A percentile compares a stretch with the other conserved stretches of the same genome.
These are phyloP conservation scores for Hypsizygus marmoreus DNA, from an alignment of 768 basidiomycete genomes.

Conservation along the genomic window DNA sequence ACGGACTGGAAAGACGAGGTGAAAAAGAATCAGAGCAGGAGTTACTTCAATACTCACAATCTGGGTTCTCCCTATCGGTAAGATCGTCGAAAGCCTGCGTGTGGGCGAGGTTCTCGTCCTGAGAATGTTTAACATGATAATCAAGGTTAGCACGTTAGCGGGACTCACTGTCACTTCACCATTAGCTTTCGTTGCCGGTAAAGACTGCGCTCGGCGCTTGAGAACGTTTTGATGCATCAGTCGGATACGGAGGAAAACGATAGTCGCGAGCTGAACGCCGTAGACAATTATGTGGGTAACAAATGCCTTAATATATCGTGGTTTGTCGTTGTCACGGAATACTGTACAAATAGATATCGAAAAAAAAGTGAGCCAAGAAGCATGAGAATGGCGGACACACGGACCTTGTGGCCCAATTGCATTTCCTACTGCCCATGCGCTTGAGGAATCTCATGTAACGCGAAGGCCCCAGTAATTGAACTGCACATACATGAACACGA, in stretches of 20 bases:
- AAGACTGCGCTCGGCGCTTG: constrained; percentile 39
- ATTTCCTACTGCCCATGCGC: constrained; percentile 54
- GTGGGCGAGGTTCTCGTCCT: constrained; percentile 37
- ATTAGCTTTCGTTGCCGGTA: constrained; percentile 27
- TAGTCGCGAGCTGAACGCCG: constrained; percentile 39
- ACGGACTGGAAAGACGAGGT: constrained; percentile 28
- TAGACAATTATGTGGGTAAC: constrained; percentile 50
- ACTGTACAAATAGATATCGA: constrained; percentile 24
- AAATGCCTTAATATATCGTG: constrained; percentile 49
- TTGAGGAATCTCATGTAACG: too few relatives aligned
- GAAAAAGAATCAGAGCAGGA: neutral
- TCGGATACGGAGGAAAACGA: constrained; percentile 39
- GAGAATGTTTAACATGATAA: constrained; percentile 1
- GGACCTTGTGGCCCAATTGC: constrained; percentile 47
- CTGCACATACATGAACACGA: constrained; percentile 46
- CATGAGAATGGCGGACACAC: neutral
- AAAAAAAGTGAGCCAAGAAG: neutral
- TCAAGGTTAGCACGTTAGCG: constrained; percentile 7
- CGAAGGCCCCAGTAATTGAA: neutral
- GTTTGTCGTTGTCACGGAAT: constrained; percentile 46
- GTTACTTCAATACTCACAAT: constrained; percentile 38
- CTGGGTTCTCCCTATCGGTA: constrained; percentile 50
- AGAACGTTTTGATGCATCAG: constrained; percentile 44
- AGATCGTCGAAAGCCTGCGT: constrained; percentile 49
- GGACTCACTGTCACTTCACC: constrained; percentile 28